Conservation (phyloP, 371 early-diverging fungal genomes). For the Blakeslea trispora region DNA sequence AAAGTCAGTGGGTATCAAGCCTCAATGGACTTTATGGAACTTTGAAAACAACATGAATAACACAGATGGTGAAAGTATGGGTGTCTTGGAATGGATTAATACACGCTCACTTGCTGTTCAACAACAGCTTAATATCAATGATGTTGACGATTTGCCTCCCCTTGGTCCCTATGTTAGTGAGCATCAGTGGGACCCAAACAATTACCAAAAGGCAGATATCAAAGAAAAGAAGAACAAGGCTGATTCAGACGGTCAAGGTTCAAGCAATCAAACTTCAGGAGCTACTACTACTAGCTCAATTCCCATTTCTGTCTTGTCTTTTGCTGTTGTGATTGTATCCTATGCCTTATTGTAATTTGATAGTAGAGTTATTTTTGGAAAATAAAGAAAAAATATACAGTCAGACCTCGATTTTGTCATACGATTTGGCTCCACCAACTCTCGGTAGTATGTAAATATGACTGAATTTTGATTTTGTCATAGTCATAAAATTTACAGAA, state of each 20-base stretch:
- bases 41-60: slow-evolving; percentile 43
- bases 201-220: slow-evolving; percentile 12
- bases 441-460: no score
- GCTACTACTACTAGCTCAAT: slow-evolving; percentile 4
- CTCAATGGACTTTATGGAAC: slow-evolving; percentile 42
- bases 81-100: slow-evolving; percentile 34
- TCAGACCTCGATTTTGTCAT: no score
- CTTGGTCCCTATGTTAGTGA: slow-evolving; percentile 27
- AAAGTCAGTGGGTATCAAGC: slow-evolving; percentile 37
- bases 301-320: no score
- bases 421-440: no score
- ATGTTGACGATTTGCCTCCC: slow-evolving; percentile 35
- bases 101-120: slow-evolving; percentile 26
- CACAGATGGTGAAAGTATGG: slow-evolving; percentile 28
- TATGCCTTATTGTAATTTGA: no score
- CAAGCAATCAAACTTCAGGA: no score
- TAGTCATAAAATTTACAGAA: no score
- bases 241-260: not conserved
- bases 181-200: slow-evolving; percentile 18
- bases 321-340: no score
- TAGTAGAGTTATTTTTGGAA: no score
- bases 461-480: no score
- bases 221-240: slow-evolving; percentile 11
- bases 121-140: slow-evolving; percentile 34
- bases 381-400: no score